These are phyloP conservation scores for Triticum urartu DNA, from an alignment of 176 grass and related monocot species.

Conservation along the genomic window DNA sequence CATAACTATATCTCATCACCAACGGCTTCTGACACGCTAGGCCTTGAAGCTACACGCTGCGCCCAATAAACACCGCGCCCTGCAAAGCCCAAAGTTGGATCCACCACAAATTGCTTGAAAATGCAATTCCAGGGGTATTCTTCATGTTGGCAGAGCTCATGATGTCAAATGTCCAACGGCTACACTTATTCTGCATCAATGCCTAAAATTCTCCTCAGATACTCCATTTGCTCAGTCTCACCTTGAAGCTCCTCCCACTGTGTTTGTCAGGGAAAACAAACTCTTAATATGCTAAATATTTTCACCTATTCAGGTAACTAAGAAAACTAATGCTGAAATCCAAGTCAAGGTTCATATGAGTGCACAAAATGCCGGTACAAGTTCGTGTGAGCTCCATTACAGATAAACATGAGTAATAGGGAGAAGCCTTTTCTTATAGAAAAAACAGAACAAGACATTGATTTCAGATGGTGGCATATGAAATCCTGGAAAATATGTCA, in stretches of 20 bases:
- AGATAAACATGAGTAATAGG: background rate
- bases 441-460: background rate
- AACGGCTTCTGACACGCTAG: background rate
- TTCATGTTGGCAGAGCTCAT: background rate
- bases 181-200: slow-evolving; percentile 44
- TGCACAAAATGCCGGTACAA: background rate
- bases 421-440: background rate
- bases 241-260: slow-evolving; percentile 90
- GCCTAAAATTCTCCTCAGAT: slow-evolving; percentile 79
- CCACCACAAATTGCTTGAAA: background rate
- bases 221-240: slow-evolving; percentile 76
- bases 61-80: background rate
- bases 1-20: background rate
- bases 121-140: background rate
- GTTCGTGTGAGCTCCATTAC: background rate
- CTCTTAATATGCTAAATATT: background rate
- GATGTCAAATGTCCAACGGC: background rate
- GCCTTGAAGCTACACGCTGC: background rate
- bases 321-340: slow-evolving; percentile 4
- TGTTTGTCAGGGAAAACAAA: slow-evolving; percentile 5
- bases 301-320: background rate
- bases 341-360: background rate
- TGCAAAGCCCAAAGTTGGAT: background rate
- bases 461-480: background rate
- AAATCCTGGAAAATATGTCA: background rate